Evolutionary conservation across 2,329 filamentous ascomycete genomes (phyloP).

Genomic region (Orbilia quercus): DNA sequence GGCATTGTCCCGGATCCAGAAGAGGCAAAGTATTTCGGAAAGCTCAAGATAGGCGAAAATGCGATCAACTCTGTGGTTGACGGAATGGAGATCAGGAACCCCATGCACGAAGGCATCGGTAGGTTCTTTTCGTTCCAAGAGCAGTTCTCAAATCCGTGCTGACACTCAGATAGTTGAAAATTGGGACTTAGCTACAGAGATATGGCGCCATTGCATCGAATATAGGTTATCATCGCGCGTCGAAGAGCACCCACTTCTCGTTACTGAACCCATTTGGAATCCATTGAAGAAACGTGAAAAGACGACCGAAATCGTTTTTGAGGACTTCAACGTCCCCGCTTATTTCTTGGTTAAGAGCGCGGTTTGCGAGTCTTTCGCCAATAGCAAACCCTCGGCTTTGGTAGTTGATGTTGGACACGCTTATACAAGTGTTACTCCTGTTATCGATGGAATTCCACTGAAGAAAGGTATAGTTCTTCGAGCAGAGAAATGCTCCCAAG

Average conservation of each 20-base stretch:
- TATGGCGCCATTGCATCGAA: slow-evolving; percentile 94
- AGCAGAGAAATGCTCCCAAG: background rate
- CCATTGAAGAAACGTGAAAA: slow-evolving; percentile 87
- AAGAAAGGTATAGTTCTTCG: slow-evolving; percentile 71
- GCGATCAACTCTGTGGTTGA: slow-evolving; percentile 80
- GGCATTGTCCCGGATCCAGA: slow-evolving; percentile 67
- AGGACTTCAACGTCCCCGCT: slow-evolving; percentile 93
- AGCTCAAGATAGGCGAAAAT: slow-evolving; percentile 86
- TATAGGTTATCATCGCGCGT: slow-evolving; percentile 85
- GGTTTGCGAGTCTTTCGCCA: slow-evolving; percentile 81
- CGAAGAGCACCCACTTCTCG: slow-evolving; percentile 86
- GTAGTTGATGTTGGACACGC: slow-evolving; percentile 92
- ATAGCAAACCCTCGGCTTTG: slow-evolving; percentile 90
- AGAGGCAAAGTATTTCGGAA: slow-evolving; percentile 64
- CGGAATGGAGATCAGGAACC: slow-evolving; percentile 86
- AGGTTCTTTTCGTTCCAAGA: background rate
- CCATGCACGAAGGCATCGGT: slow-evolving; percentile 72
- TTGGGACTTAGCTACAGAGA: slow-evolving; percentile 87
- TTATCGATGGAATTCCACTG: slow-evolving; percentile 93
- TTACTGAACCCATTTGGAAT: slow-evolving; percentile 97
- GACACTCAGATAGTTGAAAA: slow-evolving; percentile 77
- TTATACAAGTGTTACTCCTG: slow-evolving; percentile 86
- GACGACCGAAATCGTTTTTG: slow-evolving; percentile 95
- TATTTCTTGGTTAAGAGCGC: slow-evolving; percentile 93
- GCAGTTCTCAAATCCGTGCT: slow-evolving; percentile 7